Evolutionary conservation across 2,329 filamentous ascomycete species (phyloP), one percentile per base, ranked within the genome.

Genomic region (Teratosphaeria zuluensis): DNA sequence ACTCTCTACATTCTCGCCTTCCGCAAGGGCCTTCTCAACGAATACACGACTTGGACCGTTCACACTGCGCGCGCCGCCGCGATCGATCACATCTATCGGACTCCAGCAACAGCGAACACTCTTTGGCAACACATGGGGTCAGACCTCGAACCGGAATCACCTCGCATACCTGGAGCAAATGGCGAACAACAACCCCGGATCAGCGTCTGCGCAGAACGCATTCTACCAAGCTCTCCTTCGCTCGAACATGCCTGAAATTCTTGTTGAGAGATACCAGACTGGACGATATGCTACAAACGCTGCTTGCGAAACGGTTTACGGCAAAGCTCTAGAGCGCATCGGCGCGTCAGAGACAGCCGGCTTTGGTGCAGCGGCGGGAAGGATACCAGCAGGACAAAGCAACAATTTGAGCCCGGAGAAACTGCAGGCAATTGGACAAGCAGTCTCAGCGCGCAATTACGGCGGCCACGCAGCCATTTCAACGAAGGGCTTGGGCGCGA

Each of bases 211-310:
- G 21, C 94, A 99, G 73, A 94, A 92, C 72, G 87, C 89, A 16
- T 96, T 99, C 73, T 99, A 99, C 72, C 88, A 92, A 71, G 87
- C 92, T 53, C 83, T 99, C 14, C 80, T 96, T 58, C 88, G 89
- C 70, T 91, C 92, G 56, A 94, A 95, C 69, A 92, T 96, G 88
- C 90, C 92, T 19, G 87, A 91, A 56, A 95, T 99, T 63, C 79
- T 99, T 58, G 83, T 96, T 60, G 91, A 97, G 74, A 82, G 94
- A 68, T 94, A 96, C 73, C 86, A 91, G 70, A 91, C 88, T 16
- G 89, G 89, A 62, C 84, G 87, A 58, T 99, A 92, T 72, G 92
- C 92, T 11, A 84, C 84, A 21, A 96, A 92, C 71, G 73, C 84
- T 16, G 83, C 84, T 12, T 87, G 87, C n/a, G 89, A 95, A 59